Base-by-base conservation (phyloP, 352 stramenopile species). In the Pythium graminicola region DNA sequence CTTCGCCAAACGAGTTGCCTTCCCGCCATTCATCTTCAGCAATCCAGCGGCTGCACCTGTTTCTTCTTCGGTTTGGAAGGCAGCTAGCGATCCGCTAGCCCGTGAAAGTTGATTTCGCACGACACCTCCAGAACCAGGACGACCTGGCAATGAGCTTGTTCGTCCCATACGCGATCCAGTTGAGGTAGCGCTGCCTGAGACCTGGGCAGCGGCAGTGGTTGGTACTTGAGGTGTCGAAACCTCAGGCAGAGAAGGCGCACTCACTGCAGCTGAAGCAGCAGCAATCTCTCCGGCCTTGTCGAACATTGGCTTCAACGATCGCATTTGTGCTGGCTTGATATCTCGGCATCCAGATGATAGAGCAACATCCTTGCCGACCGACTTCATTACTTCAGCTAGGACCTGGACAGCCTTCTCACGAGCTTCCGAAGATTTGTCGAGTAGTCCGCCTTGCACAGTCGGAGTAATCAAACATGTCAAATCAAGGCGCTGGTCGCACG, bases 301-400 rank as follows among this genome's bases (percentile, higher is more conserved):
- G 9, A 95, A 76, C 23, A 93, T 65, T n/a, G 84, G 84, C n/a
- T 86, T 84, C 4, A 95, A 56, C 32, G 80, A 81, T 29, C 84
- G 72, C 84, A 95, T 95, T 23, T 89, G 79, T 4, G 84, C 84
- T 24, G 84, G 84, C 40, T 93, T 89, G 41, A 95, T 83, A 47
- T 93, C 80, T 13, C 84, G 64, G 31, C 84, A 95, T 7, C 81
- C 82, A 9, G 61, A 71, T 4, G 73, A 85, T 24, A 90, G 39
- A 4, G 92, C 75, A 7, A 67, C 62, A 32, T 92, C 77, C 42
- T 89, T 85, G 0, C 84, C 84, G 3, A 92, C 76, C 6, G 76
- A 90, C 47, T 85, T 87, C 60, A 91, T 85, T 20, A 95, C 82
- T 58, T 89, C 73, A 23, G 74, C 66, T 10, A 95, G 70, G 44